Conservation (phyloP, 2,329 filamentous ascomycete genomes). For the Claviceps pazoutovae region DNA sequence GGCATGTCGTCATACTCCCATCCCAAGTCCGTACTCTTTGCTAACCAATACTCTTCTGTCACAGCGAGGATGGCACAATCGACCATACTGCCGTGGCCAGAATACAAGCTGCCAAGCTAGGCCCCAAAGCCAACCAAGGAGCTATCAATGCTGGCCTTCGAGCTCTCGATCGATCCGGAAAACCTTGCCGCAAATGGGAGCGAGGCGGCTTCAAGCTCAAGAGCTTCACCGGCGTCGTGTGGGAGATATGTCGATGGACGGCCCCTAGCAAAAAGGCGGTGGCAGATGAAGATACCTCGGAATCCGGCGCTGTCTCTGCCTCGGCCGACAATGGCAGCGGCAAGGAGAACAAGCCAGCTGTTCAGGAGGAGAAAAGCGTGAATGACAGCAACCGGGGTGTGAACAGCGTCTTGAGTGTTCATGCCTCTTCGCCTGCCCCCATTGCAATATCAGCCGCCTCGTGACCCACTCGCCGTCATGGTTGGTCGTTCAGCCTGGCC, state of each 20-base stretch:
- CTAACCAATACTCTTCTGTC: not conserved
- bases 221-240: constrained; percentile 79
- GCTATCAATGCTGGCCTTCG: constrained; percentile 95
- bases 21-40: constrained; percentile 15
- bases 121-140: constrained; percentile 90
- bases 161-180: constrained; percentile 80
- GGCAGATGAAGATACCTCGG: constrained; percentile 31
- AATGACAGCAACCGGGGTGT: constrained; percentile 31
- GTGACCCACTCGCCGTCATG: constrained; percentile 7
- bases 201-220: constrained; percentile 73
- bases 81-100: constrained; percentile 39
- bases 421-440: constrained; percentile 38
- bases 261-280: constrained; percentile 47
- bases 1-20: not conserved
- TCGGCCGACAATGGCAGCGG: constrained; percentile 39
- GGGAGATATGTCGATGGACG: constrained; percentile 73
- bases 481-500: not conserved
- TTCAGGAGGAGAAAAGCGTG: constrained; percentile 33
- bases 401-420: constrained; percentile 35
- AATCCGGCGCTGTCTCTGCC: constrained; percentile 30
- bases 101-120: constrained; percentile 55
- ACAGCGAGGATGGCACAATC: constrained; percentile 48
- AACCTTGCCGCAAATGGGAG: constrained; percentile 84
- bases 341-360: constrained; percentile 53
- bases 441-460: constrained; percentile 33